A percentile compares a stretch with the other conserved stretches of the same genome.
phyloP scores from a whole-genome alignment of 768 basidiomycete genomes.

The Hirschioporus abietinus region DNA sequence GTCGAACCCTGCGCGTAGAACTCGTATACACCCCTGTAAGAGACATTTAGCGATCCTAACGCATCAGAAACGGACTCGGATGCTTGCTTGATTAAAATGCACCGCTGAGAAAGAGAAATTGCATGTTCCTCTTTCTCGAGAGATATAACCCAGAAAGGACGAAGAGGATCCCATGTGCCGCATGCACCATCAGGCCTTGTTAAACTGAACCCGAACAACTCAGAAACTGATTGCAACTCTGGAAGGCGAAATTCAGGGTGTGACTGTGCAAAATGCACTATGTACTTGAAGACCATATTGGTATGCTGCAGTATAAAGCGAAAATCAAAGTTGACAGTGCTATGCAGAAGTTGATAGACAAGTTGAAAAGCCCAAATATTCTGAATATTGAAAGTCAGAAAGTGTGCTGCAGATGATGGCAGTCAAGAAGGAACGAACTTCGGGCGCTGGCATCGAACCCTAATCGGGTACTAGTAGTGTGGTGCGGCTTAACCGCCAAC shows the following conservation, averaged over 20 bases:
- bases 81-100: conserved; percentile 77
- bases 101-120: conserved; percentile 62
- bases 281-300: conserved; percentile 30
- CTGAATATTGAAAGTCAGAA: no score
- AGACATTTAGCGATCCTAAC: conserved; percentile 7
- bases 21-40: conserved; percentile 64
- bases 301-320: not conserved
- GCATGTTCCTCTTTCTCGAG: conserved; percentile 73
- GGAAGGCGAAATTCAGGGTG: conserved; percentile 83
- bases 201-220: conserved; percentile 64
- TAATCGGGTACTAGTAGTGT: no score
- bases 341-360: no score
- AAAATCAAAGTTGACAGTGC: not conserved
- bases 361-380: no score
- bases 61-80: conserved; percentile 11
- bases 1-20: conserved; percentile 66
- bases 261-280: conserved; percentile 75
- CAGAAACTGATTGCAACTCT: conserved; percentile 71
- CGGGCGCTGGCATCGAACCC: no score
- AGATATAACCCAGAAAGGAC: conserved; percentile 71
- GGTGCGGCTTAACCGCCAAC: no score
- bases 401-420: no score
- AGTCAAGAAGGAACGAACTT: no score
- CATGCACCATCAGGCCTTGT: conserved; percentile 35
- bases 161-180: conserved; percentile 44